phyloP scores from a whole-genome alignment of 805 yeast species.

The Candida ficus region DNA sequence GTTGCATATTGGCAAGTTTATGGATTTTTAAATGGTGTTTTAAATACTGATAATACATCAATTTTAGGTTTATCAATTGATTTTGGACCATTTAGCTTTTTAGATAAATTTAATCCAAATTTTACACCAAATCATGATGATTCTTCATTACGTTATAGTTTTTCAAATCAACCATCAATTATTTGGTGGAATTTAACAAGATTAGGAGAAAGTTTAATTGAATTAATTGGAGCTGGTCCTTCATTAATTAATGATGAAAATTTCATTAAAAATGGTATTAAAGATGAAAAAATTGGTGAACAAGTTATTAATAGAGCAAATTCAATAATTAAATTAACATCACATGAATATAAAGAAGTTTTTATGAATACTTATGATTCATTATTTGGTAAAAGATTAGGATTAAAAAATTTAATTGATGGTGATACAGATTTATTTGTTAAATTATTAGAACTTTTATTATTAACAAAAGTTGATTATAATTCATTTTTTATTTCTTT shows the following conservation, averaged over 20 bases:
- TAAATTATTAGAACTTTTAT: slow-evolving; percentile 50
- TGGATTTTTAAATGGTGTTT: slow-evolving; percentile 90
- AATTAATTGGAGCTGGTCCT: slow-evolving; percentile 70
- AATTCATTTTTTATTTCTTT: slow-evolving; percentile 70
- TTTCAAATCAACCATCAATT: slow-evolving; percentile 76
- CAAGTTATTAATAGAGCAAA: slow-evolving; percentile 55
- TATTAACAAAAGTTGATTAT: slow-evolving; percentile 65
- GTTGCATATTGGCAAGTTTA: slow-evolving; percentile 87
- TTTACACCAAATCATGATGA: slow-evolving; percentile 93
- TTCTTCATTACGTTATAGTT: slow-evolving; percentile 62
- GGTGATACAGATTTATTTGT: slow-evolving; percentile 31
- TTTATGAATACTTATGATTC: slow-evolving; percentile 56
- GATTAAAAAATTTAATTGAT: slow-evolving; percentile 42
- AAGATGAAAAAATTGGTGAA: slow-evolving; percentile 44
- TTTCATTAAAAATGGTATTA: slow-evolving; percentile 37
- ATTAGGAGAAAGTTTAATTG: slow-evolving; percentile 79
- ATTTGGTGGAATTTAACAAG: slow-evolving; percentile 92
- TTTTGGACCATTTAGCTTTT: slow-evolving; percentile 90
- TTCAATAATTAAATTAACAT: slow-evolving; percentile 55
- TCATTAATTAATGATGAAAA: slow-evolving; percentile 39
- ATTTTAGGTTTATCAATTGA: slow-evolving; percentile 85
- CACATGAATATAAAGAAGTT: slow-evolving; percentile 57
- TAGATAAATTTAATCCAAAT: slow-evolving; percentile 77
- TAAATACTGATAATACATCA: slow-evolving; percentile 92
- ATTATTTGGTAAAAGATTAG: slow-evolving; percentile 62